Evolutionary conservation across 495 filamentous ascomycete genomes (phyloP).

Genomic region (Lophiotrema nucula): DNA sequence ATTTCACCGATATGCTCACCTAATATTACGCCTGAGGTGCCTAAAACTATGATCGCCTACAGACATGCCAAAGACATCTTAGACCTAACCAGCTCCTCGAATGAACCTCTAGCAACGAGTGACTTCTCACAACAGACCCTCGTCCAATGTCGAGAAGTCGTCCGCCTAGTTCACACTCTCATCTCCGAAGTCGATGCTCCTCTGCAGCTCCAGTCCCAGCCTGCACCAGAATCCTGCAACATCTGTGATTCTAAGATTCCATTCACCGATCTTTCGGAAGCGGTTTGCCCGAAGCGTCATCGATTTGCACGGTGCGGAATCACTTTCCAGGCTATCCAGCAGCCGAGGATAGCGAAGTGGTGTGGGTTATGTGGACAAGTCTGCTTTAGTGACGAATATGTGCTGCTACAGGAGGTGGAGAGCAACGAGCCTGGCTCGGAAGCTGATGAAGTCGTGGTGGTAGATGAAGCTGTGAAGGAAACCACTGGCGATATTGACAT

Average conservation of each 20-base stretch:
- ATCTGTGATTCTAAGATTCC: conserved; percentile 48
- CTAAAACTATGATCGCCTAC: conserved; percentile 20
- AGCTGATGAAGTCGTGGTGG: background rate
- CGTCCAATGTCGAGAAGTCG: background rate
- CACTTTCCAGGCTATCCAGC: conserved; percentile 55
- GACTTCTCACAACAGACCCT: conserved; percentile 35
- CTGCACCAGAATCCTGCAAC: conserved; percentile 41
- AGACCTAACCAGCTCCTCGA: background rate
- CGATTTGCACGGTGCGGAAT: conserved; percentile 56
- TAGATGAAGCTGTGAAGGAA: background rate
- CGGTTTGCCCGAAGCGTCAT: conserved; percentile 51
- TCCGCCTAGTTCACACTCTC: background rate
- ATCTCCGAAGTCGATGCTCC: background rate
- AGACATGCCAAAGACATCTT: conserved; percentile 14
- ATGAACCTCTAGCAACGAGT: conserved; percentile 3
- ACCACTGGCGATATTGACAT: background rate
- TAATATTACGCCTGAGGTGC: background rate
- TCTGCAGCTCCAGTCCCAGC: background rate
- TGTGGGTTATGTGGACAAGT: conserved; percentile 52
- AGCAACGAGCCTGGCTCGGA: background rate
- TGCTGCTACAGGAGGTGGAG: conserved; percentile 8
- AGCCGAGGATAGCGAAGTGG: conserved; percentile 54
- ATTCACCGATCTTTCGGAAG: conserved; percentile 38
- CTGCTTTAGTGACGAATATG: conserved; percentile 50
- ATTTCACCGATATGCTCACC: conserved; percentile 10